Base-by-base conservation (phyloP, 805 yeast species). In the Scheffersomyces amazonensis region DNA sequence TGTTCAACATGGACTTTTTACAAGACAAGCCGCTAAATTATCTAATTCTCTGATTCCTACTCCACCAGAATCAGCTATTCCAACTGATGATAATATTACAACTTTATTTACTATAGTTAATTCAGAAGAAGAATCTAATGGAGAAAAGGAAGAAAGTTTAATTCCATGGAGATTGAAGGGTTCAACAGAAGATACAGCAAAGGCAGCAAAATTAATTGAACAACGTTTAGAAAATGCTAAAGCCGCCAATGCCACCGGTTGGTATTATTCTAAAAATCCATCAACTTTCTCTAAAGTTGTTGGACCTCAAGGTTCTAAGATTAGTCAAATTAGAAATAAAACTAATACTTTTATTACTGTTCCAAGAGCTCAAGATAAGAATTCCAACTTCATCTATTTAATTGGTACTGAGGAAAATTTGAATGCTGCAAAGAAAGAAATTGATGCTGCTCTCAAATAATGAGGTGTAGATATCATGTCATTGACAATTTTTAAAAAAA, bases 151-250 rank as follows among this genome's bases (percentile, higher is more conserved):
- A 12, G 69, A 47, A 5, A 42, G 28, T 4, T 39, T 42, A 13
- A 80, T 81, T 43, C 81, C 84, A 43, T 83, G 89, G 89, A 78
- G 82, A 68, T 66, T 86, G 43, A 69, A 71, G 42, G 86, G 86
- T 40, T 64, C 64, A 2, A 70, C 62, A 31, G 72, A 64, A 32
- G 68, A 70, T 29, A 73, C 78, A 27, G 69, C 64, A 27, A 70
- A 75, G 56, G 87, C 81, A 30, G 76, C 70, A 38, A 61, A 69
- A 43, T 51, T 66, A 36, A 69, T 87, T 41, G 64, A 75, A 44
- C 65, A 65, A 18, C 66, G 78, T 39, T 60, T 86, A 48, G 72
- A 60, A 21, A 58, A 60, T 30, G 78, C 78, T 36, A 53, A 67
- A 41, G 50, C 53, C 16, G 78, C 77, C 36, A 69, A 71, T 31